Conservation (phyloP, 768 basidiomycete genomes). For the Leccinum obscurum region DNA sequence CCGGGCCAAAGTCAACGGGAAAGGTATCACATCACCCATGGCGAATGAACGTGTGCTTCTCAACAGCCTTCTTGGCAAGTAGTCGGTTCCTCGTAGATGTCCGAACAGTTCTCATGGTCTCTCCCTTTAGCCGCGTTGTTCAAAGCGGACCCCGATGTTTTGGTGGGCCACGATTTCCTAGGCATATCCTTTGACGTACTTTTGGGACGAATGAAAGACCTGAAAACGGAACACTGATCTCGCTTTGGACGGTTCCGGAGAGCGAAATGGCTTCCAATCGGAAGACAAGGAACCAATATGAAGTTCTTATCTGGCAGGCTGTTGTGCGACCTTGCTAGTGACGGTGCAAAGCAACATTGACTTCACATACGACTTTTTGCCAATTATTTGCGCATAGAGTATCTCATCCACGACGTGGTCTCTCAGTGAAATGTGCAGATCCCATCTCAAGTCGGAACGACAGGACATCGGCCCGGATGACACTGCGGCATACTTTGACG, state of each 20-base stretch:
- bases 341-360: conserved; percentile 67
- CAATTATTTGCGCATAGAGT: conserved; percentile 47
- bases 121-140: conserved; percentile 60
- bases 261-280: conserved; percentile 77
- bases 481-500: conserved; percentile 87
- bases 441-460: conserved; percentile 80
- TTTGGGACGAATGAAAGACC: conserved; percentile 85
- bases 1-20: conserved; percentile 60
- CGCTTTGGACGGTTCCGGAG: conserved; percentile 88
- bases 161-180: conserved; percentile 89
- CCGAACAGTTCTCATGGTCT: background rate
- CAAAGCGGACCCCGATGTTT: conserved; percentile 90
- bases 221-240: conserved; percentile 93
- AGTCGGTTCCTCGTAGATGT: conserved; percentile 9
- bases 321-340: conserved; percentile 90
- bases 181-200: conserved; percentile 75
- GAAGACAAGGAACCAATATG: conserved; percentile 81
- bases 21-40: conserved; percentile 70
- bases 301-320: conserved; percentile 82
- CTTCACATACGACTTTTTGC: background rate
- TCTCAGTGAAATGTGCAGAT: conserved; percentile 92
- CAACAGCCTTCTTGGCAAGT: conserved; percentile 72
- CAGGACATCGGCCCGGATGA: conserved; percentile 98
- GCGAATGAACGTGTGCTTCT: conserved; percentile 85
- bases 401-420: conserved; percentile 98